Evolutionary conservation across 345 rosid genomes (phyloP), one percentile per base, ranked within the genome.

Genomic region (Eucalyptus victrix): DNA sequence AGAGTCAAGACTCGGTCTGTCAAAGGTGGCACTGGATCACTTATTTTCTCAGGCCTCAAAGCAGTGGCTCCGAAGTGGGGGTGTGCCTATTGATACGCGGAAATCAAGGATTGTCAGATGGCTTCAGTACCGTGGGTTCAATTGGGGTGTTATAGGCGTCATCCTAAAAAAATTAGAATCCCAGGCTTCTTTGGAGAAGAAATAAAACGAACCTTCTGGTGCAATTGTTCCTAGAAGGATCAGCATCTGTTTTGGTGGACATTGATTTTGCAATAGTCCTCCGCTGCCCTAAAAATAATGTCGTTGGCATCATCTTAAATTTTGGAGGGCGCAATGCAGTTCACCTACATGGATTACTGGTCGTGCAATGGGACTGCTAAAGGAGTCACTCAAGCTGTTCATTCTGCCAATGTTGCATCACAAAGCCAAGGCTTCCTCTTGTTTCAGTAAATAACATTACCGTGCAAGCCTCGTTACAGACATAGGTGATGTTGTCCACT

Each of bases 121-220:
- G 99, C 99, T 96, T 89, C 99, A 96, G 93, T 96, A 96, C 91
- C 94, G 98, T 28, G 97, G 99, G 58, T 95, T 95, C 91, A 95
- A 94, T 89, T 96, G 97, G 97, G 94, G 94, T 44, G 96, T 96
- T 19, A 94, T 94, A 87, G 54, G 90, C 89, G 90, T 91, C 91
- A 90, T 96, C 62, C 50, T 96, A 86, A 96, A 91, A 91, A 96
- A 94, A 89, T 91, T 97, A 89, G 97, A 96, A 90, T 91, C 94
- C 88, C 90, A 87, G 76, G 83, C 91, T 87, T 90, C 93, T 88
- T 86, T 92, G 85, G 91, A 88, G 89, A 67, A 58, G 85, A 88
- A 88, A 53, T 72, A 53, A 89, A 40, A 42, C 54, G 90, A 50
- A 26, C 15, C 87, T 23, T 56, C 21, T 60, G 32, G 30, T 62